Percentiles rank a stretch among this genome's conserved stretches.
phyloP scores from a whole-genome alignment of 345 rosid genomes.

The Schrenkiella parvula region DNA sequence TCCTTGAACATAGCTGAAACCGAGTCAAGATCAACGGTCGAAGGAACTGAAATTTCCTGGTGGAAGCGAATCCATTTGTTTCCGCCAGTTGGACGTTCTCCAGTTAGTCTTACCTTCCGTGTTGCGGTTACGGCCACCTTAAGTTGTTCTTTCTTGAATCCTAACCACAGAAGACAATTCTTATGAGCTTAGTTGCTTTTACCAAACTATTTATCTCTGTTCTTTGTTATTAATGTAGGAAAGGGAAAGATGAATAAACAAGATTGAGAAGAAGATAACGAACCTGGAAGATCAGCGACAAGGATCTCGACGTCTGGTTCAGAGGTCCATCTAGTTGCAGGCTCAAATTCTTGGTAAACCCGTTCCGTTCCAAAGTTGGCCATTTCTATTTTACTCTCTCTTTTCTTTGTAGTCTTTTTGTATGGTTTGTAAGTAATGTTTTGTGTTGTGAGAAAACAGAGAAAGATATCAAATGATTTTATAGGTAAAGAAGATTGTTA shows the following conservation, averaged over 20 bases:
- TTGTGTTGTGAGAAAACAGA: slow-evolving; percentile 19
- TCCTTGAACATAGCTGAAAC: slow-evolving; percentile 36
- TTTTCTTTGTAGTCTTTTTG: background rate
- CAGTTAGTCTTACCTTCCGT: slow-evolving; percentile 29
- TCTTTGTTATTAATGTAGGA: background rate
- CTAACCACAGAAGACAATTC: slow-evolving; percentile 24
- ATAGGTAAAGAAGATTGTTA: slow-evolving; percentile 21
- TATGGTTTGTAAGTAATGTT: slow-evolving; percentile 20
- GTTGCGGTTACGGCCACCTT: slow-evolving; percentile 29
- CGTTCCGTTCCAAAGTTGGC: slow-evolving; percentile 20
- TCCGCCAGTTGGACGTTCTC: slow-evolving; percentile 35
- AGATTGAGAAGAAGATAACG: slow-evolving; percentile 11
- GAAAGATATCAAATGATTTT: slow-evolving; percentile 11
- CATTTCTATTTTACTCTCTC: slow-evolving; percentile 18
- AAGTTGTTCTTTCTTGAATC: slow-evolving; percentile 37
- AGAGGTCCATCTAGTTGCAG: slow-evolving; percentile 31
- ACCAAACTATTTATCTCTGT: background rate
- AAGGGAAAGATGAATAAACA: slow-evolving; percentile 8
- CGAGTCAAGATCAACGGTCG: slow-evolving; percentile 22
- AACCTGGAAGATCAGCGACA: slow-evolving; percentile 39
- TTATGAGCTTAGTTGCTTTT: background rate
- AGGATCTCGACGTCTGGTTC: slow-evolving; percentile 33
- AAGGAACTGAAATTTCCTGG: slow-evolving; percentile 27
- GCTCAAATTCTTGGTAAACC: slow-evolving; percentile 30
- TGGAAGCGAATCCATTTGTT: slow-evolving; percentile 37